Evolutionary conservation across 2,329 filamentous ascomycete species (phyloP).

Genomic region (Verticillium longisporum): DNA sequence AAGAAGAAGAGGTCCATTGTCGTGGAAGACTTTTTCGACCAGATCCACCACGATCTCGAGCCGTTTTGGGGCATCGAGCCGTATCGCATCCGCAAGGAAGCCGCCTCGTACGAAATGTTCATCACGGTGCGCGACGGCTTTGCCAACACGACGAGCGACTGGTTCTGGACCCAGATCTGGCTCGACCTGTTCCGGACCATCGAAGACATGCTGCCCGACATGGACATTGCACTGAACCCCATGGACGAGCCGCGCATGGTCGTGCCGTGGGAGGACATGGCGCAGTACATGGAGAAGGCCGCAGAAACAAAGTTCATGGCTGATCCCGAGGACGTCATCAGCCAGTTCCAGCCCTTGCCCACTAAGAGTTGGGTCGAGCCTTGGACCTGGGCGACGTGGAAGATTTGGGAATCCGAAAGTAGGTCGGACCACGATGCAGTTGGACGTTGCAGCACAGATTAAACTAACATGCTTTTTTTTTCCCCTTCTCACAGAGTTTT

Average conservation of each 20-base stretch:
- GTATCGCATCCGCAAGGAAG: conserved; percentile 41
- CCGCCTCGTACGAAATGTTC: conserved; percentile 52
- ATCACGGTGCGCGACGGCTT: conserved; percentile 49
- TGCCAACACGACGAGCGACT: conserved; percentile 44
- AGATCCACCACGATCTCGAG: conserved; percentile 43
- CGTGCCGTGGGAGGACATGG: conserved; percentile 56
- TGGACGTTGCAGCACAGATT: not conserved
- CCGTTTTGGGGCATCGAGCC: conserved; percentile 50
- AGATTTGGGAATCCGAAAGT: conserved; percentile 47
- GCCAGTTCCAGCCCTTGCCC: conserved; percentile 35
- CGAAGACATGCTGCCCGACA: conserved; percentile 53
- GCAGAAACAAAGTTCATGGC: conserved; percentile 36
- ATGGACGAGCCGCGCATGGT: conserved; percentile 63
- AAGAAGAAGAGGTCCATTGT: conserved; percentile 32
- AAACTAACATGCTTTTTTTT: not conserved
- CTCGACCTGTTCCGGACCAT: conserved; percentile 44
- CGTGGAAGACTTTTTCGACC: conserved; percentile 44
- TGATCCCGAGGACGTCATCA: conserved; percentile 35
- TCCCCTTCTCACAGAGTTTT: conserved; percentile 30
- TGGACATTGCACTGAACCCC: conserved; percentile 60
- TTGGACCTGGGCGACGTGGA: conserved; percentile 26
- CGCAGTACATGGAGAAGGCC: conserved; percentile 45
- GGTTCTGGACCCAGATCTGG: conserved; percentile 54
- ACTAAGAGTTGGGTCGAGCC: conserved; percentile 24
- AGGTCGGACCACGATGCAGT: conserved; percentile 14